Percentiles rank a stretch among this genome's conserved stretches.
These are phyloP conservation scores for Tetrapyrgos nigripes DNA, from an alignment of 1,284 basidiomycete species.

Conservation along the genomic window DNA sequence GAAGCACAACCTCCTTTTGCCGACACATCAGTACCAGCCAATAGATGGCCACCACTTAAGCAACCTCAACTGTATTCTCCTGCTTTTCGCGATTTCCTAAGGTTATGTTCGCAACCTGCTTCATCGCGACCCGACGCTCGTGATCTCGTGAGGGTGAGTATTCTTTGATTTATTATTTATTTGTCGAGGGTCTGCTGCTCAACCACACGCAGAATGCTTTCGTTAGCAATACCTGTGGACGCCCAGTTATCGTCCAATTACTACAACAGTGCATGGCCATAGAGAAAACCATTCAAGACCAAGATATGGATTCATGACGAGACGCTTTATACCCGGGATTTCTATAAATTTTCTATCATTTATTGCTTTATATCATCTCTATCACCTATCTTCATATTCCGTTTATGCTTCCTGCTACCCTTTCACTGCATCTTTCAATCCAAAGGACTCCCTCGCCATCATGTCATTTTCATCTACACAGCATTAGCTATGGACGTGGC, in stretches of 20 bases:
- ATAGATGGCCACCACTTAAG: slow-evolving; percentile 68
- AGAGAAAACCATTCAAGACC: slow-evolving; percentile 58
- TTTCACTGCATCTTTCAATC: slow-evolving; percentile 70
- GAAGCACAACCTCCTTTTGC: slow-evolving; percentile 77
- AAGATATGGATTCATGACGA: slow-evolving; percentile 9
- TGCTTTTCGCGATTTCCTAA: slow-evolving; percentile 77
- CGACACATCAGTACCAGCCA: slow-evolving; percentile 53
- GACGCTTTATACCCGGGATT: slow-evolving; percentile 20
- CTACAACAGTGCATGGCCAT: slow-evolving; percentile 71
- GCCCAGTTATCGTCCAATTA: slow-evolving; percentile 66
- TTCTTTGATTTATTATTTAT: slow-evolving; percentile 4
- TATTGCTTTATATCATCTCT: slow-evolving; percentile 2
- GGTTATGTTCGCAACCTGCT: slow-evolving; percentile 67
- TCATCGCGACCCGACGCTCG: slow-evolving; percentile 60
- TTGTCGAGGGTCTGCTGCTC: background rate
- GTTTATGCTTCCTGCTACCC: slow-evolving; percentile 69
- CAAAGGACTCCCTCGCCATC: slow-evolving; percentile 71
- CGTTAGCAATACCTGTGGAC: slow-evolving; percentile 71
- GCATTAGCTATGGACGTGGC: slow-evolving; percentile 83
- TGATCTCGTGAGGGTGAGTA: slow-evolving; percentile 66
- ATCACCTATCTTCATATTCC: slow-evolving; percentile 41
- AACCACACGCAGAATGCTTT: slow-evolving; percentile 55
- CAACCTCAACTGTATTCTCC: slow-evolving; percentile 68
- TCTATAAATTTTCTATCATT: slow-evolving; percentile 6
- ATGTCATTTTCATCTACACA: slow-evolving; percentile 84